These are phyloP conservation scores for Trichoderma arundinaceum DNA, from an alignment of 2,329 filamentous ascomycete species.

Conservation along the genomic window DNA sequence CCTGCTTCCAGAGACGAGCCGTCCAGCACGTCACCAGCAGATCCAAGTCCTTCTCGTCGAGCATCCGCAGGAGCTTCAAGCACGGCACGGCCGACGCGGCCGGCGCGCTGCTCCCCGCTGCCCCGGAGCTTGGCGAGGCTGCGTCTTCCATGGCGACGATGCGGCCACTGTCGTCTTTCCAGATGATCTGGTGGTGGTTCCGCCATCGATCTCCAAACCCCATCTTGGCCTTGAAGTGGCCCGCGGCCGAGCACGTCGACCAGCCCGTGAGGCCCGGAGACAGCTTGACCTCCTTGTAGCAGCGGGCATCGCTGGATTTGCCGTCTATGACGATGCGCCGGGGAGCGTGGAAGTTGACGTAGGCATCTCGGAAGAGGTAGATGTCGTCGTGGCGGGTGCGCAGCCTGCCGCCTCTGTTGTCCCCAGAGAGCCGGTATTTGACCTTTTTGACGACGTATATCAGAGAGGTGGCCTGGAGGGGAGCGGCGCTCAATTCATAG, in stretches of 20 bases:
- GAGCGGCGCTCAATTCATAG: constrained; percentile 24
- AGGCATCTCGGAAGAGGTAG: constrained; percentile 25
- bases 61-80: constrained; percentile 24
- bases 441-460: constrained; percentile 28
- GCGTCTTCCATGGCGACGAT: constrained; percentile 28
- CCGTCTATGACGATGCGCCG: constrained; percentile 27
- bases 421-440: constrained; percentile 18
- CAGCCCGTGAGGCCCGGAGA: constrained; percentile 20
- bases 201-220: constrained; percentile 21
- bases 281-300: constrained; percentile 26
- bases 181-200: constrained; percentile 24
- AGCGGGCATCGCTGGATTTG: constrained; percentile 19
- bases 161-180: constrained; percentile 25
- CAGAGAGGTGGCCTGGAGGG: constrained; percentile 16
- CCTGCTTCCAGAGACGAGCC: constrained; percentile 25
- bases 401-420: constrained; percentile 4
- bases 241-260: constrained; percentile 20
- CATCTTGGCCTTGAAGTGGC: constrained; percentile 20
- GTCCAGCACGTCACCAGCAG: constrained; percentile 28
- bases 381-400: constrained; percentile 23
- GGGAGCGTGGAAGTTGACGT: constrained; percentile 27
- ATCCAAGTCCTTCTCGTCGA: constrained; percentile 26
- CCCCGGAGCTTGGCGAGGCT: neutral
- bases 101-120: neutral
- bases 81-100: constrained; percentile 1